Base-by-base conservation (phyloP, 805 yeast genomes). In the Lachancea nothofagi region DNA sequence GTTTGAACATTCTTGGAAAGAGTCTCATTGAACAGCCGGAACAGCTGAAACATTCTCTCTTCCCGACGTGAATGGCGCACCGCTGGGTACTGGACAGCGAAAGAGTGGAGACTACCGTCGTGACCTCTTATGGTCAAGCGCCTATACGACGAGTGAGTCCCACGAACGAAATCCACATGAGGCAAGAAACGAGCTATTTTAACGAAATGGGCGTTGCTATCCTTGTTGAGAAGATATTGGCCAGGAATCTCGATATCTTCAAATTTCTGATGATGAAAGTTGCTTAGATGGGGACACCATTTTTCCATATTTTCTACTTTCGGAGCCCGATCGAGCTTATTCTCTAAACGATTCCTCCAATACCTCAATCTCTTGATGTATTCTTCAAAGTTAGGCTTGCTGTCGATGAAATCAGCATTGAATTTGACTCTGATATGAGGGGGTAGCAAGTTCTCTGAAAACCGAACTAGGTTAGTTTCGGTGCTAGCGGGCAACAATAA, bases 171-270 rank as follows among this genome's bases (percentile, higher is more conserved):
- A 44, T 87, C 95, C 39, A 93, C 77, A 0, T 85, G 78, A 2
- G 97, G 94, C 60, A 93, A 65, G 64, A 93, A 94, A 42, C 98
- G 71, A 47, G 88, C 97, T 53, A 93, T 85, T 70, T 93, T 93
- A 36, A 87, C 75, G 59, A 93, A 94, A 60, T 90, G 96, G n/a
- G 76, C 62, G 57, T 86, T 90, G 61, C 74, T 87, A 53, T 90
- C 97, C 58, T 81, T 83, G 59, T 86, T 84, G 66, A 87, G 69
- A 56, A 89, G 67, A 55, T 93, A 93, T 58, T 93, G 99, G 1
- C 99, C 98, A 0, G 98, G 98, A 43, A 93, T 80, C 60, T 93
- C 98, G 43, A 93, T 86, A 36, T 93, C 98, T 60, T 93, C 99
- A 57, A 93, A 93, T 64, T 88, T 90, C 61, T 93, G 97, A 60